Conservation (phyloP, 257 asterid species). For the Scutellaria baicalensis region DNA sequence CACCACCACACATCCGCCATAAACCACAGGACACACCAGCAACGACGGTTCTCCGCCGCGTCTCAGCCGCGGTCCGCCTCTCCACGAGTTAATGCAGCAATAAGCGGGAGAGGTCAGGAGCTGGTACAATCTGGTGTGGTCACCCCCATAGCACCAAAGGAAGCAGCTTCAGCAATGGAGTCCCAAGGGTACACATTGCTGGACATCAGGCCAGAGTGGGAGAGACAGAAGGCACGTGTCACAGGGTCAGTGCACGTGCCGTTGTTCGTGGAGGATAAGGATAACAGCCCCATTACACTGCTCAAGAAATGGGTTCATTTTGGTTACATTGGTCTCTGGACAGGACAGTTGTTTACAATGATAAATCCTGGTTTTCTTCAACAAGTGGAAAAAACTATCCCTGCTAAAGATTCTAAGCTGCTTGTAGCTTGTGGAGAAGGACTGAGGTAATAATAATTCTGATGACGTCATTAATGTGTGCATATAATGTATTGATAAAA, state of each 20-base stretch:
- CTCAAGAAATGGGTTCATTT: slow-evolving; percentile 95
- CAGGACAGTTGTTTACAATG: slow-evolving; percentile 80
- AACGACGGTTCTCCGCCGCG: slow-evolving; percentile 19
- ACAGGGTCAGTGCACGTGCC: slow-evolving; percentile 82
- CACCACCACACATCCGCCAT: slow-evolving; percentile 42
- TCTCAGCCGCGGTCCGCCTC: slow-evolving; percentile 34
- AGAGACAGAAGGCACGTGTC: slow-evolving; percentile 77
- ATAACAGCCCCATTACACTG: slow-evolving; percentile 58
- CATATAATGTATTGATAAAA: slow-evolving; percentile 19
- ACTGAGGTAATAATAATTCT: slow-evolving; percentile 38
- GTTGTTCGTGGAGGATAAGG: slow-evolving; percentile 71
- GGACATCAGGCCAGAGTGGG: slow-evolving; percentile 92
- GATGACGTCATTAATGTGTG: too few species aligned
- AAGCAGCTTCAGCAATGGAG: slow-evolving; percentile 57
- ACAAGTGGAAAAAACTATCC: slow-evolving; percentile 48
- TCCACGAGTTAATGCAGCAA: slow-evolving; percentile 29
- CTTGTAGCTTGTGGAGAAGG: slow-evolving; percentile 96
- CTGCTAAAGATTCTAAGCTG: slow-evolving; percentile 64
- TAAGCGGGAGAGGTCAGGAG: slow-evolving; percentile 52
- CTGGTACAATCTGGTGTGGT: slow-evolving; percentile 72
- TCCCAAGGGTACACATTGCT: slow-evolving; percentile 63
- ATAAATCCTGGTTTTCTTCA: slow-evolving; percentile 49
- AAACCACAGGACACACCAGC: slow-evolving; percentile 22
- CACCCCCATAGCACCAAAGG: slow-evolving; percentile 62
- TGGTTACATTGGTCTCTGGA: slow-evolving; percentile 92